Evolutionary conservation across 2,329 filamentous ascomycete genomes (phyloP), one percentile per base, ranked within the genome.

Genomic region (Coniella vitis): DNA sequence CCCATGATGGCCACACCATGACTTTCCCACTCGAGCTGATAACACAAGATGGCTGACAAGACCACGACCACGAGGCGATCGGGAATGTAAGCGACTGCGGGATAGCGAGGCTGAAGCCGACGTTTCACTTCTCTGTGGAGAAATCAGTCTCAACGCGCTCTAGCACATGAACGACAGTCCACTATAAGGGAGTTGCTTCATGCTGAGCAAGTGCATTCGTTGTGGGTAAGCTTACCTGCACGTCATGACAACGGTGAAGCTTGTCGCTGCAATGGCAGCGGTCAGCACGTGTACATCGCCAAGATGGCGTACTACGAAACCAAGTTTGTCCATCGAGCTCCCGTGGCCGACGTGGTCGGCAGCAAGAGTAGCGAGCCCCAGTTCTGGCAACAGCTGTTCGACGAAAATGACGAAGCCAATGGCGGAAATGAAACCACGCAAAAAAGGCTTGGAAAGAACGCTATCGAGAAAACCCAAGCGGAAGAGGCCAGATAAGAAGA

Each of bases 321-420:
- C 65, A 22, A 96, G 72, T 68, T 97, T 97, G 53, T 91, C 84
- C 41, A 93, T 75, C 45, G 85, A 90, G 64, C 87, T 96, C 14
- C 87, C 89, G 61, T 97, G 91, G 38, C 79, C 79, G 2, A 90
- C 79, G 2, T 65, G 62, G 14, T 84, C 68, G 45, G 79, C 81
- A 0, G 90, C 87, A 16, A 81, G 67, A 1, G 75, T 69, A 34
- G 74, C 76, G 19, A 98, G 74, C 1, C 93, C 93, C 59, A 95
- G 76, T 65, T 97, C 90, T 0, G 91, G 90, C 46, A 96, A 87
- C 38, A 95, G 71, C 67, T 98, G 93, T 64, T 97, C 93, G 32
- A 97, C 88, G 35, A 94, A 82, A 62, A 98, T 97, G 56, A 97
- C 90, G 48, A 96, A 87, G 42, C 93, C 93, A 63, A 98, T 94